Conservation (phyloP, 495 filamentous ascomycete genomes). For the Copromyces sp. region DNA sequence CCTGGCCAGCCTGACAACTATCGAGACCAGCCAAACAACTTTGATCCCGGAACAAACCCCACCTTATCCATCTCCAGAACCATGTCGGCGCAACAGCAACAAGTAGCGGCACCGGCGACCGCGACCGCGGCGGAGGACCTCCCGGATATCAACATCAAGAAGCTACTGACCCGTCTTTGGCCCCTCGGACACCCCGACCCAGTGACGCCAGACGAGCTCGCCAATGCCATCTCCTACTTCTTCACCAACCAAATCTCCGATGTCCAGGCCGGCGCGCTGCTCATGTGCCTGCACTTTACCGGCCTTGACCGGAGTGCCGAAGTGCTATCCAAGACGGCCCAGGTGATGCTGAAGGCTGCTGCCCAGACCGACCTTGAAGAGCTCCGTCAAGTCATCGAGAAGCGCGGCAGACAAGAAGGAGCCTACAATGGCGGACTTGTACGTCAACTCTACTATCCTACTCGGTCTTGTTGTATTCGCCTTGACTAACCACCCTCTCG, state of each 20-base stretch:
- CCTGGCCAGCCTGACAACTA: neutral
- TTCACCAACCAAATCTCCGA: constrained; percentile 77
- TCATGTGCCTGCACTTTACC: constrained; percentile 85
- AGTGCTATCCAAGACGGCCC: constrained; percentile 66
- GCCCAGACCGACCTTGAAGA: constrained; percentile 37
- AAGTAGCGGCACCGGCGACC: neutral
- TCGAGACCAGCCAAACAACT: neutral
- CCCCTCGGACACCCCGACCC: constrained; percentile 38
- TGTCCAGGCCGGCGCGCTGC: constrained; percentile 71
- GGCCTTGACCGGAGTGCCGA: constrained; percentile 64
- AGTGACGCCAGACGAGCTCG: constrained; percentile 71
- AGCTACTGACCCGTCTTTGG: constrained; percentile 71
- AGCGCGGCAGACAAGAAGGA: constrained; percentile 50
- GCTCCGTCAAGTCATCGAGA: constrained; percentile 36
- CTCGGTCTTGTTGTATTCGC: neutral
- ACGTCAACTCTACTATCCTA: constrained; percentile 13
- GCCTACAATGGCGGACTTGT: constrained; percentile 63
- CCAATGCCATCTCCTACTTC: constrained; percentile 74
- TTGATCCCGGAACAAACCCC: neutral
- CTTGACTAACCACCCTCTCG: too few species aligned
- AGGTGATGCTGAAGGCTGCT: constrained; percentile 49
- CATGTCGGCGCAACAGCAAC: constrained; percentile 1
- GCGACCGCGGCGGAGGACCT: constrained; percentile 8
- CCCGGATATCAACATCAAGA: constrained; percentile 55
- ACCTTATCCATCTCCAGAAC: neutral